Conservation (phyloP, 192 early-diverging fungal species). For the Coemansia sp. region DNA sequence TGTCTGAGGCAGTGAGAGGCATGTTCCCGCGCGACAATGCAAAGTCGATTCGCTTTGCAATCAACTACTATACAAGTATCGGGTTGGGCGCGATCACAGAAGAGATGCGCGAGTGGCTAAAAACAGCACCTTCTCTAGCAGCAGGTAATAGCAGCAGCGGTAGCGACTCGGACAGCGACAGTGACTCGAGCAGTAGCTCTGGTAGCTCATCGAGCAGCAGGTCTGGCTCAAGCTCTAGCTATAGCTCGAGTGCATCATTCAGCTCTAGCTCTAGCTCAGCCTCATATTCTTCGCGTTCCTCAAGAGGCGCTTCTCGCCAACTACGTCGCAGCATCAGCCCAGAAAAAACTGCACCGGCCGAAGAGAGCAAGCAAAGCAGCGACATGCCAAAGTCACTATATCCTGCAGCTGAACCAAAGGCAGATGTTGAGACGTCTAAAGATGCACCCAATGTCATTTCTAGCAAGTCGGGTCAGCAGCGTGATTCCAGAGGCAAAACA, state of each 20-base stretch:
- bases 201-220: constrained; percentile 14
- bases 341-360: background rate
- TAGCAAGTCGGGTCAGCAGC: background rate
- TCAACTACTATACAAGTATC: constrained; percentile 97
- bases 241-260: constrained; percentile 13
- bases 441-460: background rate
- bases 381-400: too few species aligned
- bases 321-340: background rate
- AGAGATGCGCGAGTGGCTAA: constrained; percentile 85
- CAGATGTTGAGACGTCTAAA: too few species aligned
- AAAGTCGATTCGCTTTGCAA: constrained; percentile 87
- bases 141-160: constrained; percentile 15
- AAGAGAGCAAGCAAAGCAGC: background rate
- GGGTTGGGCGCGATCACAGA: constrained; percentile 90
- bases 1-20: constrained; percentile 76
- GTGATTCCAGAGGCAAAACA: constrained; percentile 6
- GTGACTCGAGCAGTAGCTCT: constrained; percentile 28
- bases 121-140: constrained; percentile 50
- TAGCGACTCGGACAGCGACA: constrained; percentile 19
- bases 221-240: constrained; percentile 22
- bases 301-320: constrained; percentile 9
- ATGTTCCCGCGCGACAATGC: constrained; percentile 91
- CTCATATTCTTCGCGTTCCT: constrained; percentile 7
- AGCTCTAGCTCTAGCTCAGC: constrained; percentile 13
- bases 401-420: too few species aligned